Base-by-base conservation (phyloP, 176 grass and related monocot genomes). In the Melocanna baccifera region DNA sequence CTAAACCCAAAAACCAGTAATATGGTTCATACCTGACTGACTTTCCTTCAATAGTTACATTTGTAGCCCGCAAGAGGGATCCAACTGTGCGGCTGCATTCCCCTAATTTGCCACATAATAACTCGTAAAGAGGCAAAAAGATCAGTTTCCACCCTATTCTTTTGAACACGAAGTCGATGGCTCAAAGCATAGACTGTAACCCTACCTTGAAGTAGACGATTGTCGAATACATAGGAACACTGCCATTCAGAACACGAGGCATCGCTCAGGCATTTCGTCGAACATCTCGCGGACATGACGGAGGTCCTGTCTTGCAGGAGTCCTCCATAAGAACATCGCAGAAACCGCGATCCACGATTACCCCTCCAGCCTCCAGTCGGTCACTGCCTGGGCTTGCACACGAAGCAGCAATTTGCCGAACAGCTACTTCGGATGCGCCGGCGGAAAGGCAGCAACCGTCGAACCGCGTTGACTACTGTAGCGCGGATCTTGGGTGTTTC, bases 11-110 rank as follows among this genome's bases (percentile, higher is more conserved):
- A 19, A 70, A 62, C 3, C 9, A 45, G 6, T 32, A 52, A 14
- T 28, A 23, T 53, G 28, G 6, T 29, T 29, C 76, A 72, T 81
- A 81, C 59, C 76, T 87, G 71, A 61, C 30, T 80, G 58, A 18
- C 5, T 81, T 62, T 4, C 9, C 9, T 51, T 40, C 40, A 29
- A 23, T 45, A 13, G 6, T 6, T 13, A 75, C 9, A 14, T 19
- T 48, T 56, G 42, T 59, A 32, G 41, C 83, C 18, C 70, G 20
- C 9, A 47, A 23, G 25, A 69, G 29, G 52, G 28, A 28, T 13
- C 13, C 40, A 78, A 47, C 9, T 28, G 13, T 55, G 66, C 22
- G 67, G 36, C 7, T 23, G 12, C 25, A 22, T 16, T 85, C 47
- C 26, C 34, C n/a, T 57, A n/a, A 30, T 57, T 65, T 23, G 16